A percentile compares a stretch with the other conserved stretches of the same genome.
phyloP scores from a whole-genome alignment of 1,284 basidiomycete genomes.

The Heterobasidion irregulare region DNA sequence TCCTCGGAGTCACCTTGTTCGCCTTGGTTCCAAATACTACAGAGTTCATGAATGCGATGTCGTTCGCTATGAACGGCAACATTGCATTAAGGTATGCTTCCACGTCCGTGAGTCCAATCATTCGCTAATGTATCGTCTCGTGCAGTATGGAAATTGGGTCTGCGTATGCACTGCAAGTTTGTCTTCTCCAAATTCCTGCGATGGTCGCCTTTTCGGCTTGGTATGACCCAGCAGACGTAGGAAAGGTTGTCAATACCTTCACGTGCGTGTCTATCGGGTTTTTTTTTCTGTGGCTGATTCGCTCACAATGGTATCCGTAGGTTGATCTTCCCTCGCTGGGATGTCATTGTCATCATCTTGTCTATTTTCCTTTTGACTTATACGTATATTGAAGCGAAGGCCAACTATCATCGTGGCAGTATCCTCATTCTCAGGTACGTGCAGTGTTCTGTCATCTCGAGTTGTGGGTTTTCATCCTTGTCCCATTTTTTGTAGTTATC shows the following conservation, averaged over 20 bases:
- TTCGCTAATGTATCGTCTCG: neutral
- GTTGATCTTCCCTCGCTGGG: slow-evolving; percentile 98
- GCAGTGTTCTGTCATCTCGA: neutral
- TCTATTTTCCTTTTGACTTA: slow-evolving; percentile 97
- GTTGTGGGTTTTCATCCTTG: neutral
- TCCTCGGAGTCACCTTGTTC: slow-evolving; percentile 94
- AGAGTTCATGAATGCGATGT: slow-evolving; percentile 99
- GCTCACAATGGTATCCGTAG: slow-evolving; percentile 30
- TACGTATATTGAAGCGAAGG: slow-evolving; percentile 97
- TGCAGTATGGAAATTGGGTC: slow-evolving; percentile 98
- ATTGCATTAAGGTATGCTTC: slow-evolving; percentile 82
- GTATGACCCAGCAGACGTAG: slow-evolving; percentile 80
- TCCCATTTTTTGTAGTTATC: slow-evolving; percentile 43
- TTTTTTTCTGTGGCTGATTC: slow-evolving; percentile 4
- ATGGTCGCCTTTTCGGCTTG: slow-evolving; percentile 98
- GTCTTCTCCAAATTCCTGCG: slow-evolving; percentile 94
- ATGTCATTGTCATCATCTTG: slow-evolving; percentile 91
- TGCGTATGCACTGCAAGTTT: slow-evolving; percentile 97
- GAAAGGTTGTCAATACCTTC: slow-evolving; percentile 80
- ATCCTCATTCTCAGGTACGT: slow-evolving; percentile 83
- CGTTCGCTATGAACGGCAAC: slow-evolving; percentile 97
- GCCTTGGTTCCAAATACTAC: slow-evolving; percentile 98
- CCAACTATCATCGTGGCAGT: slow-evolving; percentile 94
- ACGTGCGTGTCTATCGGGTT: slow-evolving; percentile 46
- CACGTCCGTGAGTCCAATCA: neutral